Evolutionary conservation across 2,329 filamentous ascomycete genomes (phyloP).

Genomic region (Alternaria viburni): DNA sequence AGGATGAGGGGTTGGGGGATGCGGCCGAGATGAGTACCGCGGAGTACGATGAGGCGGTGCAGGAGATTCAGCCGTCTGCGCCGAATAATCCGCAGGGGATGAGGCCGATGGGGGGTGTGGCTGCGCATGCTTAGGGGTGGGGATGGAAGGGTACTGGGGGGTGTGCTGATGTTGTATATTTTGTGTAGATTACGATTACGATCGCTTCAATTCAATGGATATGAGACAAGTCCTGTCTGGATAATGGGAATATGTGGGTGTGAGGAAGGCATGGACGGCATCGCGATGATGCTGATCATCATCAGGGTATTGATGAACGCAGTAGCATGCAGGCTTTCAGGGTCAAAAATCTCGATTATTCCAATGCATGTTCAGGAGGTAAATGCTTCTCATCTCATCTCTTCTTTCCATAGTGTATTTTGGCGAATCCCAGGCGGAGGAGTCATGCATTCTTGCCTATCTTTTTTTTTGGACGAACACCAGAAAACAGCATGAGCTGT

Average conservation of each 20-base stretch:
- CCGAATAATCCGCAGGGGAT: constrained; percentile 36
- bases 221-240: neutral
- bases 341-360: neutral
- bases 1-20: constrained; percentile 38
- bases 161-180: constrained; percentile 29
- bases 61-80: constrained; percentile 39
- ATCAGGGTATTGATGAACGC: neutral
- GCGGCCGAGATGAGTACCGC: constrained; percentile 23
- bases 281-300: neutral
- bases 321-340: neutral
- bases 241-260: no score
- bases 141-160: no score
- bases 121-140: constrained; percentile 40
- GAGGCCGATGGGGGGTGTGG: constrained; percentile 47
- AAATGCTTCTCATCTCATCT: no score
- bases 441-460: neutral
- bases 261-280: neutral
- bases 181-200: constrained; percentile 24
- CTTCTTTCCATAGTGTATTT: no score
- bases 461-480: neutral
- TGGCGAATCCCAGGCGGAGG: neutral
- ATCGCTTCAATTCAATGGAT: neutral
- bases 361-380: no score
- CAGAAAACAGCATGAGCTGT: neutral
- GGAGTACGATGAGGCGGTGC: constrained; percentile 39